A percentile compares a stretch with the other conserved stretches of the same genome.
These are phyloP conservation scores for Microbotryum saponariae DNA, from an alignment of 1,284 basidiomycete species.

Conservation along the genomic window DNA sequence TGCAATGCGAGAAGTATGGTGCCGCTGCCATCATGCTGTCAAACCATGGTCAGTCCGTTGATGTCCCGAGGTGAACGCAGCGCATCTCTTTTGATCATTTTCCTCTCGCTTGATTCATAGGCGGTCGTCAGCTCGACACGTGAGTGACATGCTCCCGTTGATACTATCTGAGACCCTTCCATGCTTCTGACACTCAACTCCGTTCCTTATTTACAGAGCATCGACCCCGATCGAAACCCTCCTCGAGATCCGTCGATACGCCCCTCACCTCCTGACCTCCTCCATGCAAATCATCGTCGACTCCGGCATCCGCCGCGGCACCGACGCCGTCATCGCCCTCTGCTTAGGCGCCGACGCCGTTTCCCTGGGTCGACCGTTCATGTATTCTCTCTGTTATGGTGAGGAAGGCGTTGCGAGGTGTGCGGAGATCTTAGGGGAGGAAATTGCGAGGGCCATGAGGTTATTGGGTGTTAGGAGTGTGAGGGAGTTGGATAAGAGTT, in stretches of 20 bases:
- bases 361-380: slow-evolving; percentile 30
- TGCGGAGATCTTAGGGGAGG: slow-evolving; percentile 9
- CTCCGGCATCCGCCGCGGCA: slow-evolving; percentile 37
- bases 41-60: slow-evolving; percentile 42
- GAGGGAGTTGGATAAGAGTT: neutral
- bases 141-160: neutral
- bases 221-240: slow-evolving; percentile 28
- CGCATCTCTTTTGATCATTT: slow-evolving; percentile 38
- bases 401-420: slow-evolving; percentile 8
- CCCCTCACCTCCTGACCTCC: slow-evolving; percentile 61
- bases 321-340: slow-evolving; percentile 38
- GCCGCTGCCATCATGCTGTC: slow-evolving; percentile 42
- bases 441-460: slow-evolving; percentile 2
- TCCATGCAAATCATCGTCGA: slow-evolving; percentile 46
- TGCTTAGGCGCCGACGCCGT: slow-evolving; percentile 37
- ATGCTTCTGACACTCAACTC: neutral
- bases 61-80: slow-evolving; percentile 38
- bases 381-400: slow-evolving; percentile 16
- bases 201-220: slow-evolving; percentile 7
- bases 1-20: slow-evolving; percentile 40
- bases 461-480: slow-evolving; percentile 10
- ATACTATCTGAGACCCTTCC: neutral
- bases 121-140: slow-evolving; percentile 25
- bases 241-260: slow-evolving; percentile 52
- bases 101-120: slow-evolving; percentile 30